phyloP scores from a whole-genome alignment of 345 rosid species.

The Brassica cretica region DNA sequence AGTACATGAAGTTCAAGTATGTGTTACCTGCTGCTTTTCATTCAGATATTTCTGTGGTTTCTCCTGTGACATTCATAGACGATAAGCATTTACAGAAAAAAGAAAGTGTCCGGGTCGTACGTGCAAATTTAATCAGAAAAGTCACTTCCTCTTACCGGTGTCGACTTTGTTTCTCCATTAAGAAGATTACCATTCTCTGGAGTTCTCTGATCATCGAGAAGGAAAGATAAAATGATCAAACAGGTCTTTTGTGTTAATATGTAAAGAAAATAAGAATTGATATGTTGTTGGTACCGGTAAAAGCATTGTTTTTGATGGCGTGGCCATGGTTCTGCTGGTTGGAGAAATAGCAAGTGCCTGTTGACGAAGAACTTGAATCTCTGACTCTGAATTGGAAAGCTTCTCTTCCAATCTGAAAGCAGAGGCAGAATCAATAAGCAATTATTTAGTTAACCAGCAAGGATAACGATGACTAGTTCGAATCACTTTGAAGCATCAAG shows the following conservation, averaged over 20 bases:
- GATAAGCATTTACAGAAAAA: constrained; percentile 25
- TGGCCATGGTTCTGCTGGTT: constrained; percentile 74
- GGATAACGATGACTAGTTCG: constrained; percentile 5
- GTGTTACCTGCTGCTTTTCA: constrained; percentile 89
- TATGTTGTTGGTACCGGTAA: constrained; percentile 57
- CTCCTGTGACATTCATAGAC: constrained; percentile 52
- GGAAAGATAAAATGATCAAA: constrained; percentile 30
- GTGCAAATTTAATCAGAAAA: neutral
- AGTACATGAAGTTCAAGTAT: neutral
- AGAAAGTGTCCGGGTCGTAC: constrained; percentile 2
- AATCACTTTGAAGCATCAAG: constrained; percentile 3
- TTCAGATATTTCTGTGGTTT: constrained; percentile 94
- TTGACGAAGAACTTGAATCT: constrained; percentile 97
- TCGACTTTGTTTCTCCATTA: constrained; percentile 70
- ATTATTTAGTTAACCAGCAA: neutral
- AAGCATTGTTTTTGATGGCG: constrained; percentile 63
- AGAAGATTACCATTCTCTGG: constrained; percentile 73
- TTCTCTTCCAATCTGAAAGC: constrained; percentile 82
- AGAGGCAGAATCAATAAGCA: constrained; percentile 26
- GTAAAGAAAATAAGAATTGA: constrained; percentile 2
- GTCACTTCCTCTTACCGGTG: constrained; percentile 50
- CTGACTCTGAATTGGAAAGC: constrained; percentile 94
- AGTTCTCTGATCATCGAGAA: constrained; percentile 66
- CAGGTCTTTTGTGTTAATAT: constrained; percentile 13
- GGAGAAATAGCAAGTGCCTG: constrained; percentile 95